These are phyloP conservation scores for Butyriboletus loyo DNA, from an alignment of 768 basidiomycete genomes.

Conservation along the genomic window DNA sequence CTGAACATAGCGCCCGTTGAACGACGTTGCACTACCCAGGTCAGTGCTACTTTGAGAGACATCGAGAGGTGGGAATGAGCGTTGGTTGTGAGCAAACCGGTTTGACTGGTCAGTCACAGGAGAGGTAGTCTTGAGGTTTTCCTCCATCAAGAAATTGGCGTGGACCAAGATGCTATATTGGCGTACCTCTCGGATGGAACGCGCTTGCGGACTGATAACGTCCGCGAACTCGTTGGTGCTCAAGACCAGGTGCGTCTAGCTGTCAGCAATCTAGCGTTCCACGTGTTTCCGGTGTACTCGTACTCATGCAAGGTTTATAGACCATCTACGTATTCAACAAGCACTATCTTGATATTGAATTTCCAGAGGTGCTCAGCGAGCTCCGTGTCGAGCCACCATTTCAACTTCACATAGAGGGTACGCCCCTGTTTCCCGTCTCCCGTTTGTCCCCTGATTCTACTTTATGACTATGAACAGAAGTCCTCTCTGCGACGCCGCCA, in stretches of 20 bases:
- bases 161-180: constrained; percentile 65
- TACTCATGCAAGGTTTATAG: constrained; percentile 33
- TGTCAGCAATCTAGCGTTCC: not conserved
- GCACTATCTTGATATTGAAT: constrained; percentile 65
- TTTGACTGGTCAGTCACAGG: constrained; percentile 35
- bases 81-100: not conserved
- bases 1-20: not conserved
- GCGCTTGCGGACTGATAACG: constrained; percentile 64
- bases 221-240: constrained; percentile 71
- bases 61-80: constrained; percentile 59
- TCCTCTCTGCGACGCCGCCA: constrained; percentile 66
- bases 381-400: constrained; percentile 59
- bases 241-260: constrained; percentile 64
- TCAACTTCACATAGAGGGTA: constrained; percentile 74
- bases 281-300: not conserved
- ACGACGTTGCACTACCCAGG: constrained; percentile 17
- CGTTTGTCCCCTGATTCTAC: not conserved
- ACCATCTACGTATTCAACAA: constrained; percentile 85
- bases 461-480: constrained; percentile 38
- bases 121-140: constrained; percentile 68
- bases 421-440: constrained; percentile 7
- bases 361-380: constrained; percentile 62
- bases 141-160: constrained; percentile 66
- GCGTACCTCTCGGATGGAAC: constrained; percentile 81
- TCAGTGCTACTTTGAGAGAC: constrained; percentile 68